Base-by-base conservation (phyloP, 2,329 filamentous ascomycete genomes). In the Ramularia endophylla region DNA sequence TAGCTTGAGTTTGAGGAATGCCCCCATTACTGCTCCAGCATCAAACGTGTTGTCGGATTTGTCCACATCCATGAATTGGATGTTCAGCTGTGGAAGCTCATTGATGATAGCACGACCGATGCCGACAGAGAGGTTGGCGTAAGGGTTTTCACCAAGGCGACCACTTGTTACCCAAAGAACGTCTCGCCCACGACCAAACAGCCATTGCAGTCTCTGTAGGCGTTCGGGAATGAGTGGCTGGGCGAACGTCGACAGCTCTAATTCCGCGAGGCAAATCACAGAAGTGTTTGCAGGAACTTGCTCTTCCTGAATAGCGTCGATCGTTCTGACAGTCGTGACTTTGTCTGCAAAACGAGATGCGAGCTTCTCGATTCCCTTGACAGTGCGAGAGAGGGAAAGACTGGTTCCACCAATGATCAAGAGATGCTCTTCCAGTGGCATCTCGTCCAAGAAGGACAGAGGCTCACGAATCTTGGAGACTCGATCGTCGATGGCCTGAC, bases 261-360 rank as follows among this genome's bases (percentile, higher is more conserved):
- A 36, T 19, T 50, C 52, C 32, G 40, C 41, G 13, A 52, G 28
- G 9, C 40, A 41, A 17, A 54, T 44, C 29, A 53, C 44, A 13
- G 48, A n/a, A 6, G 31, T 18, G 6, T 7, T 16, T 17, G 31
- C 15, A 6, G 3, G 15, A 3, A 17, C 16, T 3, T 17, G 4
- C 6, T 7, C 11, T 6, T 15, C 3, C 15, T 16, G n/a, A 11
- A 33, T 12, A 18, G 15, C 31, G 15, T 33, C 31, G 16, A 33
- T 33, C 18, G 15, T 16, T n/a, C 11, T 2, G 31, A 25, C 11
- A 11, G 6, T 25, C 22, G n/a, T 25, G 22, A 25, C 6, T 25
- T 25, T 25, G 22, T 25, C 22, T 25, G 22, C 22, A 11, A 25
- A 25, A 6, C 22, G 6, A 6, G 6, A 11, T 25, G 6, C 22